Base-by-base conservation (phyloP, 768 basidiomycete species). In the Tulasnella sp. region DNA sequence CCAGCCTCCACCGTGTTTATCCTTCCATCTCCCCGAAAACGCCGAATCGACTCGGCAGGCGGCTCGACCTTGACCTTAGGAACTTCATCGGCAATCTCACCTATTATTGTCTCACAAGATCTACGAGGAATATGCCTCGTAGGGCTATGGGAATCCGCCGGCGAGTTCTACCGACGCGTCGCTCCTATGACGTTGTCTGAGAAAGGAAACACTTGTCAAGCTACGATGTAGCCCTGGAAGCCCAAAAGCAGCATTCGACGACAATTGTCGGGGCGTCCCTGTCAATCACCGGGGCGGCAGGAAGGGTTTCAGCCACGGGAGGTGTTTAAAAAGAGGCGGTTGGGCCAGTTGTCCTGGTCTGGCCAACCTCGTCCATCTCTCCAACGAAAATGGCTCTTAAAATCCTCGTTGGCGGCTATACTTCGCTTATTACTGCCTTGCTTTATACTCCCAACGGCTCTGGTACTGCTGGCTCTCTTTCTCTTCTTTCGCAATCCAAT, bases 351-450 rank as follows among this genome's bases (percentile, higher is more conserved):
- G 12, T 4, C 14, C 14, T 14, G 58, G 58, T 34, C 17, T 19
- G 31, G 25, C 31, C 31, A 25, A 17, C 58, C 58, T 25, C 58
- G 25, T 25, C 58, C 31, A 1, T n/a, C 29, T 25, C 12, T 64
- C 25, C 25, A 64, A 64, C 58, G 9, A 17, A 5, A 64, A 76
- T 76, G 75, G 25, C 67, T 34, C 49, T 76, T 31, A 76, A 67
- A 29, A 39, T 76, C 38, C 58, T 76, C 25, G 67, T 69, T 42
- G 67, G 75, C 17, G 52, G 75, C 0, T 76, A 76, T 37, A 39
- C 75, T 31, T 40, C 38, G 34, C n/a, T 69, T 39, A 76, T 76
- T n/a, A 76, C 75, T 12, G 39, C 75, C 15, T 14, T 76, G 22
- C 52, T 54, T 8, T 76, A 71, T 36, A 76, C 67, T 37, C 54